These are phyloP conservation scores for Aspergillus bombycis DNA, from an alignment of 2,329 filamentous ascomycete species.

Conservation along the genomic window DNA sequence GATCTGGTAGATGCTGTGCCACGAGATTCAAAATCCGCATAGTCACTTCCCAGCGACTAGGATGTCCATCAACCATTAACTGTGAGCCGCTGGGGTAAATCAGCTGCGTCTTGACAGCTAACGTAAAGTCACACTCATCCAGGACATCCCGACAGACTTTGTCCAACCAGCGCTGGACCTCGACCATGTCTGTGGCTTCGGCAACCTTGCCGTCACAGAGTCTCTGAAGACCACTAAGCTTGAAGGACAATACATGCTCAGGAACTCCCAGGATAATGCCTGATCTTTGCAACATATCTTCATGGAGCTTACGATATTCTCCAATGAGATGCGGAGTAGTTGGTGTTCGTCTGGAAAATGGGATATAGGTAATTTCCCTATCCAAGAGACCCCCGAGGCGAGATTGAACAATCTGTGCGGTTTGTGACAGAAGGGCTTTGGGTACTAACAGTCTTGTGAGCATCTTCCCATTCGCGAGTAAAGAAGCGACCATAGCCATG, in stretches of 20 bases:
- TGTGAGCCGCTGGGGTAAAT: slow-evolving; percentile 60
- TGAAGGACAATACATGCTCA: slow-evolving; percentile 68
- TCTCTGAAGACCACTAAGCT: slow-evolving; percentile 62
- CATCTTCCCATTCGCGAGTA: slow-evolving; percentile 54
- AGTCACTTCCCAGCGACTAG: slow-evolving; percentile 54
- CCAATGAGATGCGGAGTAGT: slow-evolving; percentile 32
- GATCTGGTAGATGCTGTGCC: slow-evolving; percentile 35
- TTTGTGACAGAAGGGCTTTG: slow-evolving; percentile 65
- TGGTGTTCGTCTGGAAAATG: slow-evolving; percentile 58
- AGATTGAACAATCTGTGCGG: slow-evolving; percentile 58
- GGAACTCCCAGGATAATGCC: slow-evolving; percentile 65
- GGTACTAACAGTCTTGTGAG: slow-evolving; percentile 63
- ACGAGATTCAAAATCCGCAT: slow-evolving; percentile 49
- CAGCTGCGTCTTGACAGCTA: slow-evolving; percentile 59
- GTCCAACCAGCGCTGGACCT: slow-evolving; percentile 56
- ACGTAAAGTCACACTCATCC: slow-evolving; percentile 64
- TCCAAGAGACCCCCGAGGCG: slow-evolving; percentile 61
- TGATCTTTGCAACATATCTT: slow-evolving; percentile 42
- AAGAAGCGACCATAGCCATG: slow-evolving; percentile 63
- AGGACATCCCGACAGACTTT: slow-evolving; percentile 60
- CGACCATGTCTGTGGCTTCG: slow-evolving; percentile 54
- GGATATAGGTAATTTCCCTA: slow-evolving; percentile 59
- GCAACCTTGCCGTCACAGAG: slow-evolving; percentile 51
- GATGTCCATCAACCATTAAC: slow-evolving; percentile 55
- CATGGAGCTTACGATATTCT: slow-evolving; percentile 44